phyloP scores from a whole-genome alignment of 176 grass and related monocot genomes.

The Carex pumila region DNA sequence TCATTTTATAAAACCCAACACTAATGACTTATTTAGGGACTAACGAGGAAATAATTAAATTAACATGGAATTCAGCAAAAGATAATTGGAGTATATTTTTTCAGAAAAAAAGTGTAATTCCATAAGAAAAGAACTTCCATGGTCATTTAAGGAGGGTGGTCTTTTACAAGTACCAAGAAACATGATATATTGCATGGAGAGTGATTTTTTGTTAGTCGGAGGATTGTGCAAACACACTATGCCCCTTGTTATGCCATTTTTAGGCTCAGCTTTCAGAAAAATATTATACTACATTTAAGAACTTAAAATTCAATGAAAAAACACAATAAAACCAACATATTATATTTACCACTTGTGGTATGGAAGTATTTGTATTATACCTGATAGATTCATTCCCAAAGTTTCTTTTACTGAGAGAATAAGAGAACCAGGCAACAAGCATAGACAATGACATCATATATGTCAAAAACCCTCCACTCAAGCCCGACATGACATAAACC shows the following conservation, averaged over 20 bases:
- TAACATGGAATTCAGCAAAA: neutral
- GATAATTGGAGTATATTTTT: neutral
- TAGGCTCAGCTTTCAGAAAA: neutral
- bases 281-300: neutral
- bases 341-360: neutral
- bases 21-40: neutral
- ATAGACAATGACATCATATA: slow-evolving; percentile 80
- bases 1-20: neutral
- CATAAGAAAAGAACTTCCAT: neutral
- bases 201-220: neutral
- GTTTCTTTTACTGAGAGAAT: slow-evolving; percentile 28
- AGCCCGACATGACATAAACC: slow-evolving; percentile 53
- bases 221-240: neutral
- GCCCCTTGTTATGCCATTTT: neutral
- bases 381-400: slow-evolving; percentile 51
- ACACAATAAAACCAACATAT: neutral
- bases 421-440: slow-evolving; percentile 63
- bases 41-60: neutral
- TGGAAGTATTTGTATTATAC: slow-evolving; percentile 23
- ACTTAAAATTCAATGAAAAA: neutral
- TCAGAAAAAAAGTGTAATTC: neutral
- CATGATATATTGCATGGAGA: neutral
- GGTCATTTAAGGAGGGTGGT: no score
- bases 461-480: slow-evolving; percentile 89
- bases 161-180: neutral